Percentiles rank a stretch among this genome's conserved stretches.
Evolutionary conservation across 495 filamentous ascomycete genomes (phyloP).

Genomic region (Aspergillus incahuasiensis): DNA sequence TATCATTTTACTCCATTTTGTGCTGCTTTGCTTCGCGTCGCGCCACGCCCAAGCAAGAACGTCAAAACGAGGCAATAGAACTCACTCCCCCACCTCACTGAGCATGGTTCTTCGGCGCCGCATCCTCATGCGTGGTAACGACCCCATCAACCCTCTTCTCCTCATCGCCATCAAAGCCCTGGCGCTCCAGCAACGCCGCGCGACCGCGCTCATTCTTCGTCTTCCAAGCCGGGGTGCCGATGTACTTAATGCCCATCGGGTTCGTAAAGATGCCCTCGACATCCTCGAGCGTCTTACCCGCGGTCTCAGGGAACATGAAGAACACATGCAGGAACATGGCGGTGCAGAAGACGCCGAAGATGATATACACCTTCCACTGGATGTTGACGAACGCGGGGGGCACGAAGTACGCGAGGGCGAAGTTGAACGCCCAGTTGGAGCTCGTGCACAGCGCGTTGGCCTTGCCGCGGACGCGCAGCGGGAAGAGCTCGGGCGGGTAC

Average conservation of each 20-base stretch:
- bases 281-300: conserved; percentile 77
- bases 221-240: conserved; percentile 66
- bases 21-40: neutral
- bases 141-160: conserved; percentile 17
- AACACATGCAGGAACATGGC: conserved; percentile 69
- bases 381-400: conserved; percentile 71
- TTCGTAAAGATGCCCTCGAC: conserved; percentile 67
- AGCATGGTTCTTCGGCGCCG: neutral
- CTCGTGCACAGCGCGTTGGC: conserved; percentile 68
- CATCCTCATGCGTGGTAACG: conserved; percentile 14
- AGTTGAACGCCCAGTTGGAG: conserved; percentile 77
- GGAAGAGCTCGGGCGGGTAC: conserved; percentile 66
- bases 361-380: conserved; percentile 66
- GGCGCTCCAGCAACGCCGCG: conserved; percentile 13
- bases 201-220: conserved; percentile 41
- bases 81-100: neutral
- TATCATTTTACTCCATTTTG: neutral
- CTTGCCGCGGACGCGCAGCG: conserved; percentile 59
- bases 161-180: conserved; percentile 17
- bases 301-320: conserved; percentile 79
- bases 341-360: conserved; percentile 74
- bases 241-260: conserved; percentile 51
- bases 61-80: neutral
- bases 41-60: neutral
- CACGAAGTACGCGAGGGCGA: conserved; percentile 73